These are phyloP conservation scores for Cryptosporidium felis DNA, from an alignment of 169 alveolate species.

Conservation along the genomic window DNA sequence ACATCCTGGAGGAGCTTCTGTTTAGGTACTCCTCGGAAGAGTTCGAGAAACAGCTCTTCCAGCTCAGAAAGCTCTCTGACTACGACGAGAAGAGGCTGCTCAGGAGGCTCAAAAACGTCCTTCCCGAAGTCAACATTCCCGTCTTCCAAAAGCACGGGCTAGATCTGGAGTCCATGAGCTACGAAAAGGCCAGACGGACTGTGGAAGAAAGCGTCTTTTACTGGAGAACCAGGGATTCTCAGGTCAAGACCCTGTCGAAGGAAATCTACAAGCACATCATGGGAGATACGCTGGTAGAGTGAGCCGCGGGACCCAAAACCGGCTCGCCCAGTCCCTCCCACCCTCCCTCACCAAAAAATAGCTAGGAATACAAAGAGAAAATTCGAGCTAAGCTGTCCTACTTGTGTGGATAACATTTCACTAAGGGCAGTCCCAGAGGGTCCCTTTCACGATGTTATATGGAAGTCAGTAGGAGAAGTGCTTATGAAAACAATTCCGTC, in stretches of 20 bases:
- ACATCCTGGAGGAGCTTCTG: slow-evolving; percentile 25
- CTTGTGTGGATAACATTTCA: slow-evolving; percentile 62
- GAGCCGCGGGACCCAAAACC: background rate
- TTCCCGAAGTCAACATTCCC: slow-evolving; percentile 20
- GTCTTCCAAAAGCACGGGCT: slow-evolving; percentile 21
- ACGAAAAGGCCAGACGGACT: slow-evolving; percentile 19
- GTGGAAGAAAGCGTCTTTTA: slow-evolving; percentile 46
- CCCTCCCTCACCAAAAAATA: no score
- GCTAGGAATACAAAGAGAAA: background rate
- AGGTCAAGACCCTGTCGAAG: slow-evolving; percentile 27
- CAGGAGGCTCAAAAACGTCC: slow-evolving; percentile 16
- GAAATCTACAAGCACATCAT: slow-evolving; percentile 48
- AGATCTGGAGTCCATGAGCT: background rate
- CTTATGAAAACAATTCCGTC: background rate
- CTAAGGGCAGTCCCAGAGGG: background rate
- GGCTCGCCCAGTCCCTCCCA: no score
- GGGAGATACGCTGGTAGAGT: slow-evolving; percentile 51
- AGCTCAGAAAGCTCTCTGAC: slow-evolving; percentile 36
- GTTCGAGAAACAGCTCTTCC: slow-evolving; percentile 23
- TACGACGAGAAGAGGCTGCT: slow-evolving; percentile 51
- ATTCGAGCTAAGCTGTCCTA: slow-evolving; percentile 12
- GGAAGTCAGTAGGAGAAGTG: slow-evolving; percentile 64
- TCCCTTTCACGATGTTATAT: slow-evolving; percentile 31
- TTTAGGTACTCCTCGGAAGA: slow-evolving; percentile 30
- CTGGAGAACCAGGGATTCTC: slow-evolving; percentile 30